Evolutionary conservation across 352 stramenopile genomes (phyloP), one percentile per base, ranked within the genome.

Genomic region (Globisporangium uncinulatum): DNA sequence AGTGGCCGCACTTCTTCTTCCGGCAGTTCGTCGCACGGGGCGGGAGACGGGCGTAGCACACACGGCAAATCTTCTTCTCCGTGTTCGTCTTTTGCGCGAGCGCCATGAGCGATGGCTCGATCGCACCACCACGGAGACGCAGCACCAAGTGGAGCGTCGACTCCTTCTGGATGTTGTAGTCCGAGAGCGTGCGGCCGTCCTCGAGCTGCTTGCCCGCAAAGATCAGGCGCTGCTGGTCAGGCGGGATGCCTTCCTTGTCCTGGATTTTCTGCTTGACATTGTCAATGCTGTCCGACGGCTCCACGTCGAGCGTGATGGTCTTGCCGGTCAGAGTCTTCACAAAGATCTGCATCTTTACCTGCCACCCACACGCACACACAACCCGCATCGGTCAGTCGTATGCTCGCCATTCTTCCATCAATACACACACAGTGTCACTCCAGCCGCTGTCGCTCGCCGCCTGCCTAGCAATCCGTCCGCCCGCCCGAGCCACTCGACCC

Each of bases 1-100:
- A 99, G 89, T 99, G 98, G 73, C 98, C 98, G 73, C 98, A 99
- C 93, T 99, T 99, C 91, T 99, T 99, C 96, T 99, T 99, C 72
- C 98, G 93, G 94, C 98, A 99, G 92, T 99, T 99, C 62, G 91
- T 98, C 55, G 98, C 98, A 79, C 96, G 96, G 51, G 97, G 96
- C 44, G 97, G 97, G 54, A 99, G 95, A 89, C 97, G 95, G 63
- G 97, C 97, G 80, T 99, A 99, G 83, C 97, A 99, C 74, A 99
- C 98, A 74, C 97, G 95, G 92, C 97, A 99, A 64, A 99, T 97
- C 80, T 97, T 89, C 94, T 99, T 99, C 69, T 99, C 97, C 67
- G 91, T 98, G 90, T 99, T 99, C 78, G 93, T 99, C 87, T 98
- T 98, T 86, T 98, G 99, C 69, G 97, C 97, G 53, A 99, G 83